Conservation (phyloP, 768 basidiomycete species). For the Russula brevipes region DNA sequence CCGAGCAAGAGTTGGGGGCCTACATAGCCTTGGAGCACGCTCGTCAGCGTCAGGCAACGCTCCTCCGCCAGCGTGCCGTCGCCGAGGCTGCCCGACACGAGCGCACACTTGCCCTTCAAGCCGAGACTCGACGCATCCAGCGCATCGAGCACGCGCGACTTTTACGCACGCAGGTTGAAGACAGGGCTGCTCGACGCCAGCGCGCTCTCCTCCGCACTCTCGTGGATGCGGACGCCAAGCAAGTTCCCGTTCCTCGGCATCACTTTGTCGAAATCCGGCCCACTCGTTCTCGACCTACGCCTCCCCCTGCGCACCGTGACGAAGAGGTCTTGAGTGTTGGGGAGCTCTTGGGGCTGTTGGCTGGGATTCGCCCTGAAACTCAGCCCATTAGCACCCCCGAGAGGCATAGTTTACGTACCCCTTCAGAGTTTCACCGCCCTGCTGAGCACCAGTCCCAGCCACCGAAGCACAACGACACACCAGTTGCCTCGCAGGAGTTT, state of each 20-base stretch:
- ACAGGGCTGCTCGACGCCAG: neutral
- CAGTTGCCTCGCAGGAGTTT: neutral
- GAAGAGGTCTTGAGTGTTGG: neutral
- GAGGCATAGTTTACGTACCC: neutral
- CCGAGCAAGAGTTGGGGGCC: slow-evolving; percentile 21
- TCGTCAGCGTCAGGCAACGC: neutral
- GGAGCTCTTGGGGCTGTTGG: neutral
- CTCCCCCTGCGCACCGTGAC: neutral
- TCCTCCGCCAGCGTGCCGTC: slow-evolving; percentile 1
- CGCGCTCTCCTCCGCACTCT: neutral
- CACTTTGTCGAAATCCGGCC: too few species aligned
- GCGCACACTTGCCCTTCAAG: slow-evolving; percentile 1
- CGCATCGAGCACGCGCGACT: neutral
- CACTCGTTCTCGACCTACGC: neutral
- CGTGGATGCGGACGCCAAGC: neutral
- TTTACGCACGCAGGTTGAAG: neutral
- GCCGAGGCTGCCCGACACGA: slow-evolving; percentile 1
- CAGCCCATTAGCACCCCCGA: neutral
- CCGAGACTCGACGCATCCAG: neutral
- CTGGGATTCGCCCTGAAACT: neutral
- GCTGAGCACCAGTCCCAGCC: neutral
- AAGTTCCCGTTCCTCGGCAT: neutral
- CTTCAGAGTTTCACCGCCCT: neutral
- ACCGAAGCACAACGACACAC: neutral
- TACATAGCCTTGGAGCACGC: neutral